Conservation (phyloP, 176 grass and related monocot genomes). For the Aechmea fasciata region DNA sequence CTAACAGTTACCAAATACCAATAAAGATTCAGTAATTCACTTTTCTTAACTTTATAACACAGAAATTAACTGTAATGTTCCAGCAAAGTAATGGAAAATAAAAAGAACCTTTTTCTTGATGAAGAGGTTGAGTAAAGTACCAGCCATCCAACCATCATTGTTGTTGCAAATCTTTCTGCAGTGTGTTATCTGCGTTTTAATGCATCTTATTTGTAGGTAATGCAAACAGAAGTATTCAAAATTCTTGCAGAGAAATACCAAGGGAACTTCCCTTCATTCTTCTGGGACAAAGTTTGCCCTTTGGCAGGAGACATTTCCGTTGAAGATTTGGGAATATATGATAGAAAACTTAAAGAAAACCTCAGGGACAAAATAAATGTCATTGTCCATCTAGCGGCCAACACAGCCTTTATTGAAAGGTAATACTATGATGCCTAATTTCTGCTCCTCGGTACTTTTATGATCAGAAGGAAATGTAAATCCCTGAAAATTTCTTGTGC, state of each 20-base stretch:
- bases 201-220: not conserved
- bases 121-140: not conserved
- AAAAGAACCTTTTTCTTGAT: too few relatives aligned
- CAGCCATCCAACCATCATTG: not conserved
- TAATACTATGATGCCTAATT: not conserved
- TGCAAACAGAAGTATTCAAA: constrained; percentile 10
- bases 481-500: not conserved
- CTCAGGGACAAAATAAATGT: constrained; percentile 9
- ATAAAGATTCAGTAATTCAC: too few relatives aligned
- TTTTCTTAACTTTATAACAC: too few relatives aligned
- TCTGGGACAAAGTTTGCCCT: constrained; percentile 18
- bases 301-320: constrained; percentile 13
- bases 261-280: constrained; percentile 9
- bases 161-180: not conserved
- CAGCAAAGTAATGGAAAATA: too few relatives aligned
- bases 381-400: constrained; percentile 15
- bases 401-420: constrained; percentile 26
- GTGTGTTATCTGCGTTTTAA: not conserved
- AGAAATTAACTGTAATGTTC: too few relatives aligned
- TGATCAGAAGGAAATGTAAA: not conserved
- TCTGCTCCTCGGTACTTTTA: not conserved
- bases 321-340: constrained; percentile 17
- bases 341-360: constrained; percentile 1
- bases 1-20: too few relatives aligned
- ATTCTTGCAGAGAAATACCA: constrained; percentile 9